phyloP scores from a whole-genome alignment of 441 rosid species.

The Manihot esculenta region DNA sequence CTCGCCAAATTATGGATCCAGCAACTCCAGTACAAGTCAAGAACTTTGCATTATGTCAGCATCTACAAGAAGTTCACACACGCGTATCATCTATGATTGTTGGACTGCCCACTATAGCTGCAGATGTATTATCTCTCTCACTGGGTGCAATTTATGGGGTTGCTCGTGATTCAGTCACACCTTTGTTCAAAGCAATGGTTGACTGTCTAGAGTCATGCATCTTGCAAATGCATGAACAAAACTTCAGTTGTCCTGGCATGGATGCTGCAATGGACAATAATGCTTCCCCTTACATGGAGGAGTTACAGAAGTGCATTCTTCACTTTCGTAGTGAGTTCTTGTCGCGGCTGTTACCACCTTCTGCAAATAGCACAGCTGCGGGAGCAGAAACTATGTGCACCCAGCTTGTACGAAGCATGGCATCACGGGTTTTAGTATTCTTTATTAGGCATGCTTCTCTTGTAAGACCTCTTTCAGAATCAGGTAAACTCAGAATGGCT shows the following conservation, averaged over 20 bases:
- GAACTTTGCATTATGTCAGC: slow-evolving; percentile 88
- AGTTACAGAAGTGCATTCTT: slow-evolving; percentile 76
- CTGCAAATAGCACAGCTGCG: slow-evolving; percentile 46
- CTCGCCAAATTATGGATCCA: slow-evolving; percentile 82
- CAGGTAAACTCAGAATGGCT: slow-evolving; percentile 96
- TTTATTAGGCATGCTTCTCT: slow-evolving; percentile 93
- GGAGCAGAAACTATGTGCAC: slow-evolving; percentile 88
- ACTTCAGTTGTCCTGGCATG: slow-evolving; percentile 63
- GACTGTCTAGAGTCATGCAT: slow-evolving; percentile 90
- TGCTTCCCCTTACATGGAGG: slow-evolving; percentile 96
- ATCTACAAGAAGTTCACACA: slow-evolving; percentile 86
- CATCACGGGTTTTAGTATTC: slow-evolving; percentile 81
- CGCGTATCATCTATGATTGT: slow-evolving; percentile 67
- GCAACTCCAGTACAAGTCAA: slow-evolving; percentile 83
- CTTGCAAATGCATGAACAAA: slow-evolving; percentile 90
- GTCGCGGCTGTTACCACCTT: slow-evolving; percentile 71
- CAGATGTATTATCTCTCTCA: slow-evolving; percentile 76
- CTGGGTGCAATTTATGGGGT: slow-evolving; percentile 74
- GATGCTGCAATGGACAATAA: slow-evolving; percentile 87
- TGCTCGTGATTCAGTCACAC: slow-evolving; percentile 85
- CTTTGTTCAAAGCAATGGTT: slow-evolving; percentile 88
- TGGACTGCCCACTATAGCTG: slow-evolving; percentile 69
- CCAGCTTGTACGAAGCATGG: slow-evolving; percentile 81
- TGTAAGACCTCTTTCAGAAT: slow-evolving; percentile 90
- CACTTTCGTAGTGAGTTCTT: slow-evolving; percentile 88